Evolutionary conservation across 2,329 filamentous ascomycete species (phyloP).

Genomic region (Cercospora sp.): DNA sequence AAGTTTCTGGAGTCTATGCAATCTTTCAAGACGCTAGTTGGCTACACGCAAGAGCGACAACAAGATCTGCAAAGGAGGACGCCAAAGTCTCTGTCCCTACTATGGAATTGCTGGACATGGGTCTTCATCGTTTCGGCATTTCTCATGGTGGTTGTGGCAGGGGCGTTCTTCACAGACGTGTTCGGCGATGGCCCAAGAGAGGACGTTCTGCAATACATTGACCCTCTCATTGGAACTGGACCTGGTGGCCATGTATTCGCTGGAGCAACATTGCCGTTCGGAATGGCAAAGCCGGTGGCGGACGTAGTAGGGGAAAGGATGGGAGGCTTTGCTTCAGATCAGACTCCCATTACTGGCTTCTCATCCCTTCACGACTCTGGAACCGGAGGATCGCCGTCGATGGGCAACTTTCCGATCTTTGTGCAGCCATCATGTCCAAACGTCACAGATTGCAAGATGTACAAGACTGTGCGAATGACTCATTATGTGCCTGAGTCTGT

Average conservation of each 20-base stretch:
- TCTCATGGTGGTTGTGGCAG: slow-evolving; percentile 16
- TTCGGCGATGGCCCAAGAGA: slow-evolving; percentile 34
- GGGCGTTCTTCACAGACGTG: slow-evolving; percentile 11
- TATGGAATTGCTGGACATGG: slow-evolving; percentile 20
- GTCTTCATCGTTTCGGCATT: slow-evolving; percentile 15
- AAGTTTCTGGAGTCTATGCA: slow-evolving; percentile 16
- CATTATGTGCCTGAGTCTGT: slow-evolving; percentile 53
- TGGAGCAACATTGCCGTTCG: slow-evolving; percentile 47
- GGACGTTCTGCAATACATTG: slow-evolving; percentile 26
- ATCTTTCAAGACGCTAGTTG: slow-evolving; percentile 13
- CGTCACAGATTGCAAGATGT: slow-evolving; percentile 47
- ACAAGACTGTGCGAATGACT: slow-evolving; percentile 53
- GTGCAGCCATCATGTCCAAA: slow-evolving; percentile 61
- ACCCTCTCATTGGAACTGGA: slow-evolving; percentile 29
- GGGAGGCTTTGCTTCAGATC: slow-evolving; percentile 53
- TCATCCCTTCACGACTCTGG: slow-evolving; percentile 52
- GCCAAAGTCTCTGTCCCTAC: slow-evolving; percentile 8
- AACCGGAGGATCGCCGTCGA: slow-evolving; percentile 55
- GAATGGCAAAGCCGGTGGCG: slow-evolving; percentile 47
- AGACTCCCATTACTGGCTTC: slow-evolving; percentile 45
- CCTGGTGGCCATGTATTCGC: slow-evolving; percentile 45
- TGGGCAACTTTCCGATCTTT: slow-evolving; percentile 73
- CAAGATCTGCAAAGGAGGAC: background rate
- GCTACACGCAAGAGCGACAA: slow-evolving; percentile 9
- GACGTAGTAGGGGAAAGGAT: slow-evolving; percentile 36